A percentile compares a stretch with the other conserved stretches of the same genome.
Evolutionary conservation across 371 early-diverging fungal genomes (phyloP).

Genomic region (Lichtheimia hyalospora): DNA sequence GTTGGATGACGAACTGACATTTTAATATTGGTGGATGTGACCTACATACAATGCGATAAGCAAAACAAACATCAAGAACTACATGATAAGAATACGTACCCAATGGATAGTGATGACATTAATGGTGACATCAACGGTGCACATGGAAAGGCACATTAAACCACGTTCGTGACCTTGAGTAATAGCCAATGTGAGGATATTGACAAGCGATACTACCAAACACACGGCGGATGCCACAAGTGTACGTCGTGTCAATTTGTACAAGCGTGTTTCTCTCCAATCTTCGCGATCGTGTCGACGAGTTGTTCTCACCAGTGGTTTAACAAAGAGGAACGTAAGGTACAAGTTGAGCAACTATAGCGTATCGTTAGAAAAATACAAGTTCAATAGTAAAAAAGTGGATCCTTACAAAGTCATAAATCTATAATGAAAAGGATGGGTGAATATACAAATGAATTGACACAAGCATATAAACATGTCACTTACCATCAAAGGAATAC

Average conservation of each 20-base stretch:
- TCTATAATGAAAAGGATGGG: conserved; percentile 10
- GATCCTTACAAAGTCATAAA: conserved; percentile 40
- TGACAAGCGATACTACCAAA: conserved; percentile 47
- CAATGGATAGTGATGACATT: conserved; percentile 57
- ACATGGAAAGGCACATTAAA: conserved; percentile 47
- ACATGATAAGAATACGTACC: conserved; percentile 19
- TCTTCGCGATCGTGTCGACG: conserved; percentile 21
- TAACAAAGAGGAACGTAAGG: conserved; percentile 49
- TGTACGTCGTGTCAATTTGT: conserved; percentile 47
- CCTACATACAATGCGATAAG: neutral
- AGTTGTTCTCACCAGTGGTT: conserved; percentile 33
- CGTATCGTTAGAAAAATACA: too few relatives aligned
- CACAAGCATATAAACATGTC: too few relatives aligned
- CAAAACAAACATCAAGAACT: too few relatives aligned
- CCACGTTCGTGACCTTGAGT: conserved; percentile 53
- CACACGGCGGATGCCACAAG: conserved; percentile 50
- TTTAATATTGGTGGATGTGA: conserved; percentile 1
- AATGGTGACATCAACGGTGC: conserved; percentile 57
- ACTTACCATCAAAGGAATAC: conserved; percentile 45
- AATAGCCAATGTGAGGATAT: conserved; percentile 44
- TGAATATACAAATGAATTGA: neutral
- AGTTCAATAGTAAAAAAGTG: too few relatives aligned
- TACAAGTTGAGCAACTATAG: conserved; percentile 38
- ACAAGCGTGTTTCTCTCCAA: conserved; percentile 45
- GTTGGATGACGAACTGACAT: conserved; percentile 11